A percentile compares a stretch with the other conserved stretches of the same genome.
Conservation (phyloP, 1,284 basidiomycete species). For the Testicularia cyperi region DNA sequence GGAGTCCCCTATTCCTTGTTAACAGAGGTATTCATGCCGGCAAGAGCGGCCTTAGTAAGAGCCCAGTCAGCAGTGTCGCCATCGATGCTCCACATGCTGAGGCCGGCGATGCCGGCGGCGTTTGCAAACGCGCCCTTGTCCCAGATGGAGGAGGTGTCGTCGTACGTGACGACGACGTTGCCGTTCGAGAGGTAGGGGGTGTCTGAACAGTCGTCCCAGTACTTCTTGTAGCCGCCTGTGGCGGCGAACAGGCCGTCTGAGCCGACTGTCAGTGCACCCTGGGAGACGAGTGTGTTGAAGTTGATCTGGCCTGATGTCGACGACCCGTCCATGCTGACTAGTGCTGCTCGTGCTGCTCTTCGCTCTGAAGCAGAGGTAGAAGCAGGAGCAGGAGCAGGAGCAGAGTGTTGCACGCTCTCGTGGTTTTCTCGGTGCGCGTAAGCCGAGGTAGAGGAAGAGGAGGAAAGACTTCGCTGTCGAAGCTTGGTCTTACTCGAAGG, state of each 20-base stretch:
- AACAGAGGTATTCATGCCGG: constrained; percentile 33
- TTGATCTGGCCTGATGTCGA: constrained; percentile 43
- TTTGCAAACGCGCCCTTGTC: constrained; percentile 49
- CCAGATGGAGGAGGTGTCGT: constrained; percentile 44
- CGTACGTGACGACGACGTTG: constrained; percentile 43
- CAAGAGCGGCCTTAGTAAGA: constrained; percentile 30
- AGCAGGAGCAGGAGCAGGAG: too few species aligned
- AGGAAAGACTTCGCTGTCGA: not conserved
- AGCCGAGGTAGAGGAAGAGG: too few species aligned
- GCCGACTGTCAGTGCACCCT: constrained; percentile 35
- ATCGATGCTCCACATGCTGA: constrained; percentile 48
- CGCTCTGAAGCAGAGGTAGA: constrained; percentile 7
- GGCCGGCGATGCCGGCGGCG: constrained; percentile 41
- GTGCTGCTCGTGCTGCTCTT: too few species aligned
- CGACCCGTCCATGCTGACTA: constrained; percentile 10
- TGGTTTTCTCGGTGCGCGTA: too few species aligned
- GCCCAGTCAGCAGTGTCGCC: constrained; percentile 41
- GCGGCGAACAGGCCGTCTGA: constrained; percentile 21
- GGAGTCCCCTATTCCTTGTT: too few species aligned
- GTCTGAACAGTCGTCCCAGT: constrained; percentile 54
- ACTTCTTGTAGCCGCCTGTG: constrained; percentile 35
- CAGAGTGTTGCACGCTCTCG: too few species aligned
- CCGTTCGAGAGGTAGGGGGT: constrained; percentile 47
- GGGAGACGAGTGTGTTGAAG: constrained; percentile 30
- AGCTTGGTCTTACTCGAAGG: constrained; percentile 12